Conservation (phyloP, 345 rosid species). For the Reutealis trisperma region DNA sequence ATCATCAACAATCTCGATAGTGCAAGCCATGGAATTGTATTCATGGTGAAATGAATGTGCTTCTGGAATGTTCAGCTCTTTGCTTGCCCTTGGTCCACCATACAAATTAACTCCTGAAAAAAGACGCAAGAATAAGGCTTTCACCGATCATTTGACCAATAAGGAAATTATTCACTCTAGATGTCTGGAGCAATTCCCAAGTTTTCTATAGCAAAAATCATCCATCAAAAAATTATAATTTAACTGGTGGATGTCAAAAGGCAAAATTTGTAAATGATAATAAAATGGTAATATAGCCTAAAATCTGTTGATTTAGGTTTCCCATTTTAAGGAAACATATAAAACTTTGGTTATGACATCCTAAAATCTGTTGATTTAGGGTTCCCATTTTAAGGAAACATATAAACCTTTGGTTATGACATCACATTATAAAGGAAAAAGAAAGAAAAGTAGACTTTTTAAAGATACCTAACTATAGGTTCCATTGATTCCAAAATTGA, state of each 20-base stretch:
- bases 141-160: neutral
- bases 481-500: neutral
- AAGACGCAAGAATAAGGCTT: neutral
- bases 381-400: neutral
- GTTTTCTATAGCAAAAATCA: neutral
- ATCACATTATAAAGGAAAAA: neutral
- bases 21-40: conserved; percentile 81
- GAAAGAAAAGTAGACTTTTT: neutral
- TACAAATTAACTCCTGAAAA: conserved; percentile 72
- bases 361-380: neutral
- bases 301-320: neutral
- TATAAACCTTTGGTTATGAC: neutral
- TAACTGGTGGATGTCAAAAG: neutral
- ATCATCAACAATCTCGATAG: conserved; percentile 89
- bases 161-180: too few species aligned
- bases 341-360: neutral
- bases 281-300: neutral
- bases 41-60: conserved; percentile 71
- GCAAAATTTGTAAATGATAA: neutral
- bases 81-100: conserved; percentile 81
- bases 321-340: neutral
- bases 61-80: conserved; percentile 56
- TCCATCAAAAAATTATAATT: neutral
- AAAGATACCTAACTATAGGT: neutral
- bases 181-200: neutral